phyloP scores from a whole-genome alignment of 2,329 filamentous ascomycete species.

The Pseudogymnoascus sp. region DNA sequence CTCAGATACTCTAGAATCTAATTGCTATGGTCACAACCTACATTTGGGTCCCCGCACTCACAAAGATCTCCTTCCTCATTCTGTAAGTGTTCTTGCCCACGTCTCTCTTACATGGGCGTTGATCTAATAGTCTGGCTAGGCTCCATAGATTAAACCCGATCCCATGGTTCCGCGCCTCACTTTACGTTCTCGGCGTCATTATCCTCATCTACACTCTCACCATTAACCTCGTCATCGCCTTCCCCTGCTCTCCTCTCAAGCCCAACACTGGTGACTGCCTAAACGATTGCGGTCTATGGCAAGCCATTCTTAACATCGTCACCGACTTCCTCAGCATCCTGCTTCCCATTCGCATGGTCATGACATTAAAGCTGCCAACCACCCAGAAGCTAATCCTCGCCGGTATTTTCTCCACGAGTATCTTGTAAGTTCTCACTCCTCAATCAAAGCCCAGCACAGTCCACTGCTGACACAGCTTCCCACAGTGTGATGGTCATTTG shows the following conservation, averaged over 20 bases:
- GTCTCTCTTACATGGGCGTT: neutral
- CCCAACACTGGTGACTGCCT: neutral
- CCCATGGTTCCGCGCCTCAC: neutral
- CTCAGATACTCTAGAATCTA: neutral
- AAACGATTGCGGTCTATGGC: neutral
- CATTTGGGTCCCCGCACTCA: slow-evolving; percentile 4
- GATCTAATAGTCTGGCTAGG: neutral
- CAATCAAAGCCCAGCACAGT: neutral
- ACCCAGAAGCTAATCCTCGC: neutral
- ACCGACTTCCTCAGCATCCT: slow-evolving; percentile 1
- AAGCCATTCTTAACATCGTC: slow-evolving; percentile 4
- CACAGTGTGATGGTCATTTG: slow-evolving; percentile 1
- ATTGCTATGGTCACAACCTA: slow-evolving; percentile 6
- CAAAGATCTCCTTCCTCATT: slow-evolving; percentile 7
- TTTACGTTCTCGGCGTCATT: neutral
- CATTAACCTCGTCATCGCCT: slow-evolving; percentile 5
- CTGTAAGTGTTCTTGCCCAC: neutral
- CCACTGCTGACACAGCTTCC: neutral
- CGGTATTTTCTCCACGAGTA: neutral
- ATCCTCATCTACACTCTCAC: slow-evolving; percentile 5
- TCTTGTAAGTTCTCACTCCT: neutral
- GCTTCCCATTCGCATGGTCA: neutral
- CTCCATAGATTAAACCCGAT: slow-evolving; percentile 3
- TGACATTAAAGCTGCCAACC: neutral
- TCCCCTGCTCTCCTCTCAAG: neutral